These are phyloP conservation scores for Plasmodium fragile DNA, from an alignment of 169 alveolate species.

Conservation along the genomic window DNA sequence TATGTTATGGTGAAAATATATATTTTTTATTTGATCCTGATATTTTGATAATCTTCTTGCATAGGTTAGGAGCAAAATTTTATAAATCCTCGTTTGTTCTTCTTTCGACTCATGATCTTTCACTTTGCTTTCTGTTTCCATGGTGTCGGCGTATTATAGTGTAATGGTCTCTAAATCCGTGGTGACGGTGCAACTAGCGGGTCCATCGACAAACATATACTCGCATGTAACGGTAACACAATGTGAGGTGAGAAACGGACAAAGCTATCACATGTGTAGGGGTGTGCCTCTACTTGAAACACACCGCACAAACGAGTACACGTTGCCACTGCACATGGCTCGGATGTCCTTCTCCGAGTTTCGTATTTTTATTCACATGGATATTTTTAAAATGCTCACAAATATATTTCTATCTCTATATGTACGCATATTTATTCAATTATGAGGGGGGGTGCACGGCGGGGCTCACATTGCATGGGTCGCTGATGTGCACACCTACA, in stretches of 20 bases:
- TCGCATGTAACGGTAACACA: background rate
- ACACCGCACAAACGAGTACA: background rate
- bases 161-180: background rate
- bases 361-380: background rate
- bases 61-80: slow-evolving; percentile 58
- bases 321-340: background rate
- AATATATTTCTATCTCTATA: background rate
- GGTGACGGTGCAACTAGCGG: background rate
- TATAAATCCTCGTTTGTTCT: slow-evolving; percentile 61
- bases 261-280: background rate
- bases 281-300: background rate
- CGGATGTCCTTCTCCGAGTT: background rate
- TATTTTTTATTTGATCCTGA: slow-evolving; percentile 65
- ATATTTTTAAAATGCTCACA: background rate
- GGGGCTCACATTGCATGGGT: background rate
- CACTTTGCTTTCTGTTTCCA: slow-evolving; percentile 26
- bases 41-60: slow-evolving; percentile 44
- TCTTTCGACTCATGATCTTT: slow-evolving; percentile 31
- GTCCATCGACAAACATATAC: background rate
- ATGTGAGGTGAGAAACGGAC: background rate
- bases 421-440: background rate
- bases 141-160: background rate
- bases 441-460: background rate
- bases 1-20: slow-evolving; percentile 46
- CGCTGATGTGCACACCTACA: background rate